Percentiles rank a stretch among this genome's conserved stretches.
phyloP scores from a whole-genome alignment of 164 flowering plant species.

The Liriodendron chinense region DNA sequence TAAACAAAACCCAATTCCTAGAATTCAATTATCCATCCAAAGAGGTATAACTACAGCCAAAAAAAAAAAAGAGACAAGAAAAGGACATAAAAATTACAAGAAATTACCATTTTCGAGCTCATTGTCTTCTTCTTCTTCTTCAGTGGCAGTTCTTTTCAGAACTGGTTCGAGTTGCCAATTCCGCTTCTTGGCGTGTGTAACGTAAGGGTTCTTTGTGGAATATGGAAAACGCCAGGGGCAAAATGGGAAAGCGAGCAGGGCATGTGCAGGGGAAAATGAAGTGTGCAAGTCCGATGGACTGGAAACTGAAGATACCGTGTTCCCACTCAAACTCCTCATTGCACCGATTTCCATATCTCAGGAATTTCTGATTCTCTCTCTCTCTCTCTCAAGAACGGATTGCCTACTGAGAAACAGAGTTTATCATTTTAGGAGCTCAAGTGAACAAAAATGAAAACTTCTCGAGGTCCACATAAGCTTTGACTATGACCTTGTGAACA shows the following conservation, averaged over 20 bases:
- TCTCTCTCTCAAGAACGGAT: too few species aligned
- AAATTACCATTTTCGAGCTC: slow-evolving; percentile 47
- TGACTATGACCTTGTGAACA: too few species aligned
- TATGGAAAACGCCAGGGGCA: slow-evolving; percentile 12
- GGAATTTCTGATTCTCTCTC: not conserved
- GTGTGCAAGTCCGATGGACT: slow-evolving; percentile 2
- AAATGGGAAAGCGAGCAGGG: slow-evolving; percentile 12
- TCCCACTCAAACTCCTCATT: not conserved
- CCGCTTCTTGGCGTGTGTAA: slow-evolving; percentile 35
- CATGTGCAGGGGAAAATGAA: not conserved
- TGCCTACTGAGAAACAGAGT: too few species aligned
- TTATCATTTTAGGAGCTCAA: too few species aligned
- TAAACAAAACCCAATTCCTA: slow-evolving; percentile 6
- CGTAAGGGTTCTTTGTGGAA: slow-evolving; percentile 11
- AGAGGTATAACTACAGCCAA: not conserved
- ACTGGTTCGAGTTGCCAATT: slow-evolving; percentile 33
- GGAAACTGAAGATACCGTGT: not conserved
- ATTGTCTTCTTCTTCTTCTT: slow-evolving; percentile 34
- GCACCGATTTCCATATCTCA: not conserved
- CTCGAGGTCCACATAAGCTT: too few species aligned
- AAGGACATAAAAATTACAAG: not conserved
- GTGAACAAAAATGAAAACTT: too few species aligned
- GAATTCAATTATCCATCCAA: not conserved
- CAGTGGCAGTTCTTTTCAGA: slow-evolving; percentile 30
- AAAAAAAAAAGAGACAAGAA: not conserved